These are phyloP conservation scores for Austroboletus eburneus DNA, from an alignment of 768 basidiomycete genomes.

Conservation along the genomic window DNA sequence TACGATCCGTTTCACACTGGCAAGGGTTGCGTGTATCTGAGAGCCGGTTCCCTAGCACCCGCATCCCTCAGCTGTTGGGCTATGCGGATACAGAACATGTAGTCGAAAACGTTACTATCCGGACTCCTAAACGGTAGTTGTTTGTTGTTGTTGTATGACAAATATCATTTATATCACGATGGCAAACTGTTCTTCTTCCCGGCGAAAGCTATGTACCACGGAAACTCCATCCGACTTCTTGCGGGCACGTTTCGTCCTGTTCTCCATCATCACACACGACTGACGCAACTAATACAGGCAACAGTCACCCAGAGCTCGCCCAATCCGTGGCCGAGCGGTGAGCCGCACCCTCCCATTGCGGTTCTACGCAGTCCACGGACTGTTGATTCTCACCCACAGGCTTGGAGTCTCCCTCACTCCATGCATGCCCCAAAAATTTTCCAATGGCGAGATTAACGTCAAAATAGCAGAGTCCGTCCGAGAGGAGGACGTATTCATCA, in stretches of 20 bases:
- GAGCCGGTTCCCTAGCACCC: slow-evolving; percentile 49
- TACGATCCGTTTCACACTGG: slow-evolving; percentile 34
- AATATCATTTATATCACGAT: slow-evolving; percentile 4
- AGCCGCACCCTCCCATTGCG: slow-evolving; percentile 51
- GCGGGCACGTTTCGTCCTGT: slow-evolving; percentile 47
- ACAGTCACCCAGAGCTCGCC: slow-evolving; percentile 98
- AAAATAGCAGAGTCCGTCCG: slow-evolving; percentile 94
- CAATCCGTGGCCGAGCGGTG: slow-evolving; percentile 94
- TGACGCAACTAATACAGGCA: slow-evolving; percentile 56
- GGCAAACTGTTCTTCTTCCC: neutral
- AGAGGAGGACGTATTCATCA: slow-evolving; percentile 98
- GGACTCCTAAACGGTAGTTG: slow-evolving; percentile 37
- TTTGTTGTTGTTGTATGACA: slow-evolving; percentile 26
- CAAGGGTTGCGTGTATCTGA: neutral
- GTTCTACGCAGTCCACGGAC: slow-evolving; percentile 39
- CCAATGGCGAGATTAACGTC: slow-evolving; percentile 93
- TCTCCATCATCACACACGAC: slow-evolving; percentile 4
- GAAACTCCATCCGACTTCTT: slow-evolving; percentile 73
- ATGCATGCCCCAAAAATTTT: slow-evolving; percentile 84
- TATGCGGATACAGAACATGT: slow-evolving; percentile 98
- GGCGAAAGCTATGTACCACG: slow-evolving; percentile 65
- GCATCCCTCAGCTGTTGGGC: slow-evolving; percentile 75
- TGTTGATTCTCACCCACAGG: slow-evolving; percentile 57
- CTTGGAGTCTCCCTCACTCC: slow-evolving; percentile 85
- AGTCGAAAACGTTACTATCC: slow-evolving; percentile 89